Evolutionary conservation across 1,139 yeast genomes (phyloP).

Genomic region (Kodamaea sp.): DNA sequence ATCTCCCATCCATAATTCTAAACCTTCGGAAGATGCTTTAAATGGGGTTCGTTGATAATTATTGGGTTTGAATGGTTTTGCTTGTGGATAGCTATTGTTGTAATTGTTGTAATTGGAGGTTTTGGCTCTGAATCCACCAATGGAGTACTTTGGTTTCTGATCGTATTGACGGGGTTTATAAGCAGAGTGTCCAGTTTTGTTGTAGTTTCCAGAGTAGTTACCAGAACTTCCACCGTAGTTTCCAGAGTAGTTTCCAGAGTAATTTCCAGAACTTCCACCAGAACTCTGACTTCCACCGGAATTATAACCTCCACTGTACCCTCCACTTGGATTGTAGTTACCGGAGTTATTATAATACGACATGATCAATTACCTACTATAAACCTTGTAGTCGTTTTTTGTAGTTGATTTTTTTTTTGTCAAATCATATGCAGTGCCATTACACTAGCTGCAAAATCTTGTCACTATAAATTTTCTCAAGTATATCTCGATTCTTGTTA

Average conservation of each 20-base stretch:
- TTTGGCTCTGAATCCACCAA: conserved; percentile 1
- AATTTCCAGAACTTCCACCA: too few species aligned
- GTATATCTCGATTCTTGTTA: neutral
- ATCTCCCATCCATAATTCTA: conserved; percentile 89
- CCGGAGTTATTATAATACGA: conserved; percentile 9
- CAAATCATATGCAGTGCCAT: conserved; percentile 1
- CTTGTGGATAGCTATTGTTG: neutral
- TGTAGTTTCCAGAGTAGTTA: conserved; percentile 3
- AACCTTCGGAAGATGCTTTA: conserved; percentile 9
- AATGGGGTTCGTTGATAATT: conserved; percentile 1
- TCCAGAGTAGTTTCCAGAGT: too few species aligned
- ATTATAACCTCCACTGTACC: too few species aligned
- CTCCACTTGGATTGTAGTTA: conserved; percentile 5
- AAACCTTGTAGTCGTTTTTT: conserved; percentile 1
- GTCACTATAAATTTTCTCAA: conserved; percentile 1
- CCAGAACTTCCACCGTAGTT: conserved; percentile 1
- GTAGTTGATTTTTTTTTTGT: neutral
- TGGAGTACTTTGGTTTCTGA: conserved; percentile 2
- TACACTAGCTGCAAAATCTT: conserved; percentile 19
- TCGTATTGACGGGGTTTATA: conserved; percentile 4
- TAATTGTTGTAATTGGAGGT: neutral
- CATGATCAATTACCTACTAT: conserved; percentile 6
- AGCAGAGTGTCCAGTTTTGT: conserved; percentile 4
- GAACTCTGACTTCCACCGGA: too few species aligned
- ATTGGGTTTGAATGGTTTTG: conserved; percentile 3